phyloP scores from a whole-genome alignment of 495 filamentous ascomycete genomes.

The Chaetomium cochliodes region DNA sequence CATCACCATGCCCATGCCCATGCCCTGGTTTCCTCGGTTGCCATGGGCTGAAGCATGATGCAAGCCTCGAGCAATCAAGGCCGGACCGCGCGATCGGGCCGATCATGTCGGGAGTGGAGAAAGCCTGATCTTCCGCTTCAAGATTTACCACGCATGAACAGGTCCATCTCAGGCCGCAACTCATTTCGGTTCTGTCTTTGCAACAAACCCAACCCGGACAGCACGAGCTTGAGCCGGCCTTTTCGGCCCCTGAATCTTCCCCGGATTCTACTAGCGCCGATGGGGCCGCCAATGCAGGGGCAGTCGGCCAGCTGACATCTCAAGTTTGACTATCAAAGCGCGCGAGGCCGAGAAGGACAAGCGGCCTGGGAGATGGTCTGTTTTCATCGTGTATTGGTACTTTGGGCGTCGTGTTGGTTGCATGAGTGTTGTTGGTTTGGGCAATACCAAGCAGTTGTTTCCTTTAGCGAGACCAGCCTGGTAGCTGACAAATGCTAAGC shows the following conservation, averaged over 20 bases:
- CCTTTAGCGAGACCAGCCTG: not conserved
- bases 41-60: not conserved
- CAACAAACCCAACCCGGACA: not conserved
- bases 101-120: not conserved
- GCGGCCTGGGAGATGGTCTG: not conserved
- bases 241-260: not conserved
- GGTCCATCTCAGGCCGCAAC: not conserved
- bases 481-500: too few relatives aligned
- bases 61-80: not conserved
- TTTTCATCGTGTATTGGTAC: not conserved
- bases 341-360: not conserved
- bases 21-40: too few relatives aligned
- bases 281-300: not conserved
- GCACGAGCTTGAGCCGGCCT: not conserved
- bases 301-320: not conserved
- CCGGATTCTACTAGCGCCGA: not conserved
- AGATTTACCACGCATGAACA: not conserved
- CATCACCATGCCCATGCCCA: too few relatives aligned
- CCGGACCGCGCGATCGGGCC: not conserved
- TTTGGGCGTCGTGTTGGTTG: not conserved
- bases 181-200: not conserved
- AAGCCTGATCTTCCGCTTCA: not conserved
- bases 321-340: constrained; percentile 2
- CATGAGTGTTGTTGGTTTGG: not conserved
- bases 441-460: not conserved